A percentile compares a stretch with the other conserved stretches of the same genome.
Conservation (phyloP, 441 rosid species). For the Gossypium davidsonii region DNA sequence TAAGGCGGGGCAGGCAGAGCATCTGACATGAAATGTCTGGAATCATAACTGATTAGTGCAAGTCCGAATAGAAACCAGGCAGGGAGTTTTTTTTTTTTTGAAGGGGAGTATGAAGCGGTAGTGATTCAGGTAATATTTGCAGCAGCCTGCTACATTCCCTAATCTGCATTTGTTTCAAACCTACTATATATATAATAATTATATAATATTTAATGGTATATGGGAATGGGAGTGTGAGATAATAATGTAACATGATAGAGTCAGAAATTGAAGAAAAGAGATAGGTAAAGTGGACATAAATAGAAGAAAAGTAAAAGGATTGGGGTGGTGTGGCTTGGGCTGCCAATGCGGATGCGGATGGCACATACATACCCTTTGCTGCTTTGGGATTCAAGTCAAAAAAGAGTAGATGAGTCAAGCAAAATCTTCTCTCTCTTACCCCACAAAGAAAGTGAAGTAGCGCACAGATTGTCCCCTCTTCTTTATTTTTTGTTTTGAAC, state of each 20-base stretch:
- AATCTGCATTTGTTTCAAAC: too few relatives aligned
- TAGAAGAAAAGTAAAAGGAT: neutral
- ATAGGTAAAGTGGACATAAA: neutral
- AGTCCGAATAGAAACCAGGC: too few relatives aligned
- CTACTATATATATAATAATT: too few relatives aligned
- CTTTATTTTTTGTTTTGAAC: slow-evolving; percentile 31
- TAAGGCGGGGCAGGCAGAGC: neutral
- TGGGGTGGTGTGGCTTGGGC: neutral
- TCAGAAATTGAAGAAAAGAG: neutral
- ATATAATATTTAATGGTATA: too few relatives aligned
- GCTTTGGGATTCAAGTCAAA: slow-evolving; percentile 49
- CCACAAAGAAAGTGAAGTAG: slow-evolving; percentile 62
- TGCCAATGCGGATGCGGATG: neutral
- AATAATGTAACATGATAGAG: neutral
- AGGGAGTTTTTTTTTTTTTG: too few relatives aligned
- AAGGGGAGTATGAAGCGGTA: too few relatives aligned
- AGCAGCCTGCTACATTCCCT: too few relatives aligned
- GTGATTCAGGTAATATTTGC: too few relatives aligned
- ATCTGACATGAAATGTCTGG: neutral
- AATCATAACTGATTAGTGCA: too few relatives aligned
- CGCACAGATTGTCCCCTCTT: slow-evolving; percentile 57
- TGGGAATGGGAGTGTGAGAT: too few relatives aligned
- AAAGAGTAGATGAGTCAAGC: slow-evolving; percentile 48
- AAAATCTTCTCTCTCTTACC: slow-evolving; percentile 12
- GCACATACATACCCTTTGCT: neutral